Conservation (phyloP, 192 early-diverging fungal species). For the Anaeromyces robustus region DNA sequence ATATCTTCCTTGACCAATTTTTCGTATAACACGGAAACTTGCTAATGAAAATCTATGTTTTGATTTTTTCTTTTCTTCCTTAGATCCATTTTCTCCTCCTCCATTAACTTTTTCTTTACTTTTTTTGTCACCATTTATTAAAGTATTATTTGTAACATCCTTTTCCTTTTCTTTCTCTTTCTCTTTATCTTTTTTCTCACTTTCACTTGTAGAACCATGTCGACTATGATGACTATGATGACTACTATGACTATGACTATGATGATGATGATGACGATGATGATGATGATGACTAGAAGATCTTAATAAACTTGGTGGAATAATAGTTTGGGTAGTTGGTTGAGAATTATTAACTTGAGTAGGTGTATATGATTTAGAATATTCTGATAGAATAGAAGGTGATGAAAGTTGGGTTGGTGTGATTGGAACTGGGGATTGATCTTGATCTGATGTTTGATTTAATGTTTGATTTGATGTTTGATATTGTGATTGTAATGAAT, state of each 20-base stretch:
- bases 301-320: not conserved
- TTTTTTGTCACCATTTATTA: not conserved
- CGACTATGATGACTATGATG: not conserved
- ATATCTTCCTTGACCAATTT: not conserved
- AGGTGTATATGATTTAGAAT: not conserved
- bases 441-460: not conserved
- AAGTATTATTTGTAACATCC: too few relatives aligned
- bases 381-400: not conserved
- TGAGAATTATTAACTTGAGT: not conserved
- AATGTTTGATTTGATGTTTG: not conserved
- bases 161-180: too few relatives aligned
- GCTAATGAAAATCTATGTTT: not conserved
- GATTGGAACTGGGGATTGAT: not conserved
- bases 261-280: not conserved
- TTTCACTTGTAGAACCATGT: not conserved
- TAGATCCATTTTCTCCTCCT: not conserved
- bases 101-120: not conserved
- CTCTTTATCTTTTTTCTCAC: too few relatives aligned
- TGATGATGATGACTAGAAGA: not conserved
- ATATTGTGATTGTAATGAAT: too few relatives aligned
- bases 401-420: not conserved
- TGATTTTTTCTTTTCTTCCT: not conserved
- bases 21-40: not conserved
- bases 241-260: not conserved
- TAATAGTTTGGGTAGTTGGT: not conserved